phyloP scores from a whole-genome alignment of 768 basidiomycete species.

The Xerocomellus amylosporus region DNA sequence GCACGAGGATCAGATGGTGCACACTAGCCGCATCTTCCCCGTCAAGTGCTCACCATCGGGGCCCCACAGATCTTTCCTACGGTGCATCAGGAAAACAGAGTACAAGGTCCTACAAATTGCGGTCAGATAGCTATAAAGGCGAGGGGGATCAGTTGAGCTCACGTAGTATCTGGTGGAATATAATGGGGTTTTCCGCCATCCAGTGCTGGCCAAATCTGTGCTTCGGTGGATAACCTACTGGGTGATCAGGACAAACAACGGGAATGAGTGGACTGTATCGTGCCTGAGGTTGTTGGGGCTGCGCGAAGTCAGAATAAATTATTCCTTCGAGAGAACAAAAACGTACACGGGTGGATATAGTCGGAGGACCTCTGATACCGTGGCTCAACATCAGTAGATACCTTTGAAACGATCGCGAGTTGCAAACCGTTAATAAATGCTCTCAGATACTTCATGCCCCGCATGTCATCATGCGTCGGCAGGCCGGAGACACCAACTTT shows the following conservation, averaged over 20 bases:
- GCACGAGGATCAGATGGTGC: background rate
- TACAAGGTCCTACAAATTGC: constrained; percentile 9
- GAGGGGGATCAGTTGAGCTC: background rate
- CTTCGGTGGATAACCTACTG: constrained; percentile 15
- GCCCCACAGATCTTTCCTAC: constrained; percentile 39
- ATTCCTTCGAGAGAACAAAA: background rate
- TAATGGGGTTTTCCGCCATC: constrained; percentile 47
- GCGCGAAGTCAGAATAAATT: constrained; percentile 1
- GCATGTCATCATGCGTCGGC: constrained; percentile 56
- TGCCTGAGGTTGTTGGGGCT: constrained; percentile 27
- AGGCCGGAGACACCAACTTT: constrained; percentile 47
- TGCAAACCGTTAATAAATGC: constrained; percentile 61
- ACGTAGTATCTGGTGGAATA: constrained; percentile 43
- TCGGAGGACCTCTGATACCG: constrained; percentile 29
- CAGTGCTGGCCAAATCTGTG: constrained; percentile 18
- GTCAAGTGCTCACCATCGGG: constrained; percentile 30
- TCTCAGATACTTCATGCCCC: constrained; percentile 60
- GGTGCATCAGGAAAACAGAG: constrained; percentile 35
- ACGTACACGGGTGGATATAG: constrained; percentile 32
- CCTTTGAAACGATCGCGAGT: background rate
- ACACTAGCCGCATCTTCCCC: background rate
- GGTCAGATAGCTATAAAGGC: background rate
- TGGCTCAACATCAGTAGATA: background rate
- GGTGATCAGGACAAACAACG: background rate
- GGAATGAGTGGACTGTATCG: background rate